phyloP scores from a whole-genome alignment of 1,284 basidiomycete species.

The Acaromyces ingoldii region DNA sequence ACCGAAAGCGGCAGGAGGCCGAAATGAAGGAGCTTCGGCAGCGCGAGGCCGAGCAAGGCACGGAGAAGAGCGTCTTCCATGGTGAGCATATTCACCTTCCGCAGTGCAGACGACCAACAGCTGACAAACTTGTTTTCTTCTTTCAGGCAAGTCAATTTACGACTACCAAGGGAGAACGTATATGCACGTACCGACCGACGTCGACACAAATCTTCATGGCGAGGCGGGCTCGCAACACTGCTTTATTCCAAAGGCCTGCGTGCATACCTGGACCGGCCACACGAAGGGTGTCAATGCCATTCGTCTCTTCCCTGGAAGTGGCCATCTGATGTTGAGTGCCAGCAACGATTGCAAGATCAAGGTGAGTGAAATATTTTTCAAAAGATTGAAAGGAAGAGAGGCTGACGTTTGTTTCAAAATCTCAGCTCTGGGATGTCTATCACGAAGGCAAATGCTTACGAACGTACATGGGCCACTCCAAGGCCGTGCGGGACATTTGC shows the following conservation, averaged over 20 bases:
- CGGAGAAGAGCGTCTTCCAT: conserved; percentile 92
- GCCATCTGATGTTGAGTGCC: conserved; percentile 84
- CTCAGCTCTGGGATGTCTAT: conserved; percentile 93
- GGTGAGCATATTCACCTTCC: conserved; percentile 57
- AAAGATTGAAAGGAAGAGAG: too few relatives aligned
- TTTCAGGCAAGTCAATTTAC: conserved; percentile 73
- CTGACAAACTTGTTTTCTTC: not conserved
- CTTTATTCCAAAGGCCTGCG: conserved; percentile 88
- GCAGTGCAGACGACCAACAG: not conserved
- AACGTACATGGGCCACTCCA: conserved; percentile 93
- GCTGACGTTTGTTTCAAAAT: not conserved
- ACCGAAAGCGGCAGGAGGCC: conserved; percentile 58
- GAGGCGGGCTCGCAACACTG: conserved; percentile 82
- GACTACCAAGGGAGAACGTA: conserved; percentile 99
- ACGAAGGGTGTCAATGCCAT: conserved; percentile 93
- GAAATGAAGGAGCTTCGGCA: conserved; percentile 64
- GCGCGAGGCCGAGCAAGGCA: conserved; percentile 71
- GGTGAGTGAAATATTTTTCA: conserved; percentile 56
- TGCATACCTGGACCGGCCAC: conserved; percentile 97
- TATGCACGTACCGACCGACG: conserved; percentile 76
- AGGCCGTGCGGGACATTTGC: conserved; percentile 90
- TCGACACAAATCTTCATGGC: conserved; percentile 64
- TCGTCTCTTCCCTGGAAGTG: conserved; percentile 83
- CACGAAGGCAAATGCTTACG: conserved; percentile 91
- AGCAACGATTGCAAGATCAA: conserved; percentile 99